Evolutionary conservation across 768 basidiomycete genomes (phyloP), one percentile per base, ranked within the genome.

Genomic region (Tremella fuciformis): DNA sequence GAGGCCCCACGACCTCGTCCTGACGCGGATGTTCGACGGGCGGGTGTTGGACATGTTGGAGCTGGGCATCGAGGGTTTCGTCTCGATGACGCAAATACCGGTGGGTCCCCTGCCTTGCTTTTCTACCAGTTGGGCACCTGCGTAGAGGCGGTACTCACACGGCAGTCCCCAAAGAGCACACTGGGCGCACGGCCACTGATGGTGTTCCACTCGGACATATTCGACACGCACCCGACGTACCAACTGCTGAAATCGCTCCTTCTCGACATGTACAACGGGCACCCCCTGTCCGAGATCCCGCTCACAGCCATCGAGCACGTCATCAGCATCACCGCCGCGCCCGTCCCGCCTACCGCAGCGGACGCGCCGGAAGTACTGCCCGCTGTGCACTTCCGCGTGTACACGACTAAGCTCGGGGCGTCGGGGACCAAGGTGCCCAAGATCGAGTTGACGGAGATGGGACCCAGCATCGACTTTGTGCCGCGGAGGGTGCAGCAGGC

Each of bases 121-220:
- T 41, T 46, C n/a, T 46, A 8, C 42, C 22, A 6, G n/a, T 15
- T 8, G 22, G 16, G 6, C 6, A 8, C 15, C n/a, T 46, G 42
- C 4, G 16, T 18, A 6, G 6, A 24, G 2, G 55, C 55, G 8
- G 16, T 50, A 8, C 19, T 8, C 54, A n/a, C 25, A 19, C 8
- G 16, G 15, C 70, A 92, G 96, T 87, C 88, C 41, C 81, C 85
- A 21, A 97, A 94, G 83, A 86, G 88, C 13, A 87, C 91, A 3
- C 85, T 88, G 21, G 94, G 92, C 9, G 85, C 91, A 67, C 87
- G 89, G 67, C 94, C 96, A 47, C 78, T 97, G 64, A 86, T 99
- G 82, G 91, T 94, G 73, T 99, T 99, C 73, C 89, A 91, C 13
- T 93, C 91, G 0, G 89, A 91, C 61, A 82, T 97, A 9, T 99